phyloP scores from a whole-genome alignment of 2,329 filamentous ascomycete genomes.

The Fusarium pseudonygamai region DNA sequence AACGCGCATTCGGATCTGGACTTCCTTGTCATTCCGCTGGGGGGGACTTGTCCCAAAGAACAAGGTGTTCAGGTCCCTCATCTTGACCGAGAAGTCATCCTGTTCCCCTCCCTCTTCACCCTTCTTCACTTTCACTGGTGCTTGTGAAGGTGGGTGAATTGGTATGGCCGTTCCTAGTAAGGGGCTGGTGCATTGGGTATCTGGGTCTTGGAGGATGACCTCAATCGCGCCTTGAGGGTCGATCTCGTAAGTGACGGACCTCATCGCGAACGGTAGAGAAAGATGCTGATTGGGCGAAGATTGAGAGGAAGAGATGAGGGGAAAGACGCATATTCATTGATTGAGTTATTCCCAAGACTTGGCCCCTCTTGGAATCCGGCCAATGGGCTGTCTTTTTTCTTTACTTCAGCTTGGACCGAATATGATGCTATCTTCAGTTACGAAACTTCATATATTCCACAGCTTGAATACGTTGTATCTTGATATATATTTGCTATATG shows the following conservation, averaged over 20 bases:
- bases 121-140: background rate
- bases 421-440: background rate
- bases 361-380: background rate
- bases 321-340: background rate
- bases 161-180: background rate
- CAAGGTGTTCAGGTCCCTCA: background rate
- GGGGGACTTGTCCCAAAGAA: background rate
- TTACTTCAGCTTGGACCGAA: background rate
- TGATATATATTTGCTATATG: background rate
- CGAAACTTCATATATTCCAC: background rate
- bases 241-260: background rate
- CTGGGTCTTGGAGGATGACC: background rate
- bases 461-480: background rate
- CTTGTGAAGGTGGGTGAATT: background rate
- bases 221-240: background rate
- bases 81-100: background rate
- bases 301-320: background rate
- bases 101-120: background rate
- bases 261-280: background rate
- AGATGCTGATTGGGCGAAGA: background rate
- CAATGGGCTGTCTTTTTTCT: background rate
- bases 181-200: background rate
- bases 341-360: background rate
- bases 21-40: fast-evolving
- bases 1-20: background rate